Percentiles rank a stretch among this genome's conserved stretches.
These are phyloP conservation scores for Cyberlindnera mycetangii DNA, from an alignment of 805 yeast species.

Conservation along the genomic window DNA sequence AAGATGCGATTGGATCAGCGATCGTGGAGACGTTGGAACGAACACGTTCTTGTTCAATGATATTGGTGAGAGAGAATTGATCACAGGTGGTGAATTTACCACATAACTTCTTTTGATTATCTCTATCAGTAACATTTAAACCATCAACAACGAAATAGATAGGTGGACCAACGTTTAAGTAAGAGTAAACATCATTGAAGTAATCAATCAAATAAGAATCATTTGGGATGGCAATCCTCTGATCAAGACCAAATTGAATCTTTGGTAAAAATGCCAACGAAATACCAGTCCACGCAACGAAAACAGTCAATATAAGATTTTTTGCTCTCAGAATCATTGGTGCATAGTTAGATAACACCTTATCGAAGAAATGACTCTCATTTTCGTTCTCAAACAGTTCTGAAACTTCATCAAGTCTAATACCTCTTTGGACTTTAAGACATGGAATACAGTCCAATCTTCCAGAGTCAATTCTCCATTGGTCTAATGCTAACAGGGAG, in stretches of 20 bases:
- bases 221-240: constrained; percentile 79
- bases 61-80: constrained; percentile 71
- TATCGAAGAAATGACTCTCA: constrained; percentile 35
- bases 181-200: constrained; percentile 69
- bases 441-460: constrained; percentile 65
- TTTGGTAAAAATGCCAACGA: constrained; percentile 69
- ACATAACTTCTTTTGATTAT: constrained; percentile 71
- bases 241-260: constrained; percentile 81
- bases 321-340: constrained; percentile 52
- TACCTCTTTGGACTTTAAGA: constrained; percentile 29
- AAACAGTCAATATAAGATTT: constrained; percentile 48
- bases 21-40: constrained; percentile 63
- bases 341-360: constrained; percentile 44
- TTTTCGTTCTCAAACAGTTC: constrained; percentile 28
- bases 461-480: constrained; percentile 52
- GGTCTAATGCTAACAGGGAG: constrained; percentile 67
- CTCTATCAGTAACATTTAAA: constrained; percentile 57
- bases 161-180: constrained; percentile 89
- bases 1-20: constrained; percentile 80
- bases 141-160: constrained; percentile 78
- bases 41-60: constrained; percentile 80
- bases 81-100: constrained; percentile 87
- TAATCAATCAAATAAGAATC: constrained; percentile 81
- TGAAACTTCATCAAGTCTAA: constrained; percentile 23
- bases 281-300: constrained; percentile 61